Evolutionary conservation across 2,329 filamentous ascomycete species (phyloP).

Genomic region (Penicillium italicum): DNA sequence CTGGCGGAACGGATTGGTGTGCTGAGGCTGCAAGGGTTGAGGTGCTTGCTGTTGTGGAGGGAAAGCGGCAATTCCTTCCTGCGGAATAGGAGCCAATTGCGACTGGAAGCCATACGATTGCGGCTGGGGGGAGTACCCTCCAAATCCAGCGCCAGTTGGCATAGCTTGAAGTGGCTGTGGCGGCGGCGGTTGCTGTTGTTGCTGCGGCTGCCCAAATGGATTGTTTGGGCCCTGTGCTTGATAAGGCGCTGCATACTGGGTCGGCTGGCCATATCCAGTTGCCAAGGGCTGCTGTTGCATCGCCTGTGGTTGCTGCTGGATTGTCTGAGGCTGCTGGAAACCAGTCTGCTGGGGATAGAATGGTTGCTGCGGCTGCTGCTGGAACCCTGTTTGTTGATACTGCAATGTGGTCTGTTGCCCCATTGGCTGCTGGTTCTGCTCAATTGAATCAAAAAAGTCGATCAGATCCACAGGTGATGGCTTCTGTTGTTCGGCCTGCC

Average conservation of each 20-base stretch:
- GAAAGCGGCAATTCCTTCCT: constrained; percentile 49
- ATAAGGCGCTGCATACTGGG: constrained; percentile 24
- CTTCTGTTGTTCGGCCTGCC: constrained; percentile 34
- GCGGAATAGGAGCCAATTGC: constrained; percentile 46
- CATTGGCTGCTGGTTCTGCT: constrained; percentile 77
- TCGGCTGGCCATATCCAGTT: constrained; percentile 22
- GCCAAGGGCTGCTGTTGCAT: constrained; percentile 37
- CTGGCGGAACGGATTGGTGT: constrained; percentile 88
- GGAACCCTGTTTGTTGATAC: constrained; percentile 36
- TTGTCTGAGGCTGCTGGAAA: constrained; percentile 34
- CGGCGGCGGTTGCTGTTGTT: constrained; percentile 27
- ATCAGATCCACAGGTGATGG: constrained; percentile 67
- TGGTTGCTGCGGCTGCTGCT: constrained; percentile 36
- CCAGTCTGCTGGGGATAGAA: constrained; percentile 39
- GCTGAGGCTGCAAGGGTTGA: constrained; percentile 43
- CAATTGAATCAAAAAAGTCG: constrained; percentile 92
- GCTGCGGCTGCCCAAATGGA: constrained; percentile 34
- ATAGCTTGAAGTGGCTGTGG: constrained; percentile 55
- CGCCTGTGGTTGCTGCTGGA: constrained; percentile 26
- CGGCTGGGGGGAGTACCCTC: constrained; percentile 70
- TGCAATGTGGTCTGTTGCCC: constrained; percentile 42
- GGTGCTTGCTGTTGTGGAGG: constrained; percentile 35
- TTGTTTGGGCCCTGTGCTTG: constrained; percentile 31
- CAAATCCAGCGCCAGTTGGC: constrained; percentile 75
- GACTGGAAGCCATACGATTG: constrained; percentile 53